Evolutionary conservation across 306 rosid genomes (phyloP).

Genomic region (Lithocarpus polystachyus): DNA sequence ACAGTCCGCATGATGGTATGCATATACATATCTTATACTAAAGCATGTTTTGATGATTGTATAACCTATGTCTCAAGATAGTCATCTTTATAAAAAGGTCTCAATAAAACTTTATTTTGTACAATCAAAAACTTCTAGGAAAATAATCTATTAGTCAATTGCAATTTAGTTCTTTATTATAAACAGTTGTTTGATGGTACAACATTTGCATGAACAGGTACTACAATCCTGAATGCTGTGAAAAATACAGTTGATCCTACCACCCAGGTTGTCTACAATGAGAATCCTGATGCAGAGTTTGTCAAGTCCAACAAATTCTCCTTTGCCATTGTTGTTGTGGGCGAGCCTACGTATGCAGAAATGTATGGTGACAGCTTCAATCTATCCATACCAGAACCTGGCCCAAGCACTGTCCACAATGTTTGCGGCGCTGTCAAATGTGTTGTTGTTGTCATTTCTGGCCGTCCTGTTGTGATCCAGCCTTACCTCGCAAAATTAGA

Average conservation of each 20-base stretch:
- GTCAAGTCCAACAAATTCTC: slow-evolving; percentile 61
- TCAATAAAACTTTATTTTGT: no score
- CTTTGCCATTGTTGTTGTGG: slow-evolving; percentile 73
- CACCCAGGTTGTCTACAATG: slow-evolving; percentile 68
- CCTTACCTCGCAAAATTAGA: slow-evolving; percentile 62
- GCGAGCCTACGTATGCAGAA: slow-evolving; percentile 89
- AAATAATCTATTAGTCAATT: no score
- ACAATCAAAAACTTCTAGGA: no score
- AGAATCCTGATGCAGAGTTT: slow-evolving; percentile 60
- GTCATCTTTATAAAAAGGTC: no score
- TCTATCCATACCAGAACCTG: slow-evolving; percentile 67
- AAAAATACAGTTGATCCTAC: slow-evolving; percentile 61
- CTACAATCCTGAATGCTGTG: slow-evolving; percentile 78
- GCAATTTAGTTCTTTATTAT: background rate
- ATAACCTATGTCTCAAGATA: no score
- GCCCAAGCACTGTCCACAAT: slow-evolving; percentile 64
- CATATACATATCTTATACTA: background rate
- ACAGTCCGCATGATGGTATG: background rate
- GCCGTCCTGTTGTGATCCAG: slow-evolving; percentile 84
- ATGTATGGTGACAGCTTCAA: slow-evolving; percentile 74
- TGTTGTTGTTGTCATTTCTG: slow-evolving; percentile 67
- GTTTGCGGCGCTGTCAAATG: slow-evolving; percentile 65
- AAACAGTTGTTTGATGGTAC: background rate
- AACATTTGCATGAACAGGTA: slow-evolving; percentile 41
- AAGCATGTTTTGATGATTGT: no score